These are phyloP conservation scores for Leersia perrieri DNA, from an alignment of 176 grass and related monocot species.

Conservation along the genomic window DNA sequence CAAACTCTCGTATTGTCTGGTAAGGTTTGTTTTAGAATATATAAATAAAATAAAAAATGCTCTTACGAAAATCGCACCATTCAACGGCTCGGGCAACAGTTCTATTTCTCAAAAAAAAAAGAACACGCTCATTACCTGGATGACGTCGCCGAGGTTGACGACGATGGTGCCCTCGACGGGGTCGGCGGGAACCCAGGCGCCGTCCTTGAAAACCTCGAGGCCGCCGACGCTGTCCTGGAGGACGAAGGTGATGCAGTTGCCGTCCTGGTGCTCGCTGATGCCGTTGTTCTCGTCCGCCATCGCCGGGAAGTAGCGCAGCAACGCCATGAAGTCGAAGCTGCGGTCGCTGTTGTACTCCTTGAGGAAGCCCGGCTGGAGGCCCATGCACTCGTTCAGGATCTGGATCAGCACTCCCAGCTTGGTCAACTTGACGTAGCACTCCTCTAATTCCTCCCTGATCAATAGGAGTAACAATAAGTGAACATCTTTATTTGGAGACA, in stretches of 20 bases:
- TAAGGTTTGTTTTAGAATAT: no score
- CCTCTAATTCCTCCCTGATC: conserved; percentile 34
- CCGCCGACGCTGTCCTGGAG: conserved; percentile 43
- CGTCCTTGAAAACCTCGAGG: conserved; percentile 43
- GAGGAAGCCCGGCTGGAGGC: conserved; percentile 45
- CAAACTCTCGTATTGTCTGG: no score
- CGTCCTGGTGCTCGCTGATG: conserved; percentile 34
- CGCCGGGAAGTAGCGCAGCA: conserved; percentile 50
- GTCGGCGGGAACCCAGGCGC: conserved; percentile 30
- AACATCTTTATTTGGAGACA: no score
- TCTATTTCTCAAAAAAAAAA: no score
- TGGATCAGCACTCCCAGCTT: conserved; percentile 41
- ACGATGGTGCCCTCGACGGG: conserved; percentile 38
- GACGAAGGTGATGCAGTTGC: conserved; percentile 41
- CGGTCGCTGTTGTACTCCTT: conserved; percentile 43
- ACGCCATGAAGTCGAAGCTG: conserved; percentile 42
- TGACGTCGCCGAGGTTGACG: conserved; percentile 37
- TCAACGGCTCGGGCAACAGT: no score
- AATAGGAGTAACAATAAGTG: neutral
- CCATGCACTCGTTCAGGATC: conserved; percentile 69
- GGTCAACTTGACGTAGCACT: conserved; percentile 38
- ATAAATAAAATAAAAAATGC: no score
- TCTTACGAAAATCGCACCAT: no score
- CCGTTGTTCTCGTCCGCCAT: conserved; percentile 38
- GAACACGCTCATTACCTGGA: no score